Conservation (phyloP, 306 rosid genomes). For the Psophocarpus tetragonolobus region DNA sequence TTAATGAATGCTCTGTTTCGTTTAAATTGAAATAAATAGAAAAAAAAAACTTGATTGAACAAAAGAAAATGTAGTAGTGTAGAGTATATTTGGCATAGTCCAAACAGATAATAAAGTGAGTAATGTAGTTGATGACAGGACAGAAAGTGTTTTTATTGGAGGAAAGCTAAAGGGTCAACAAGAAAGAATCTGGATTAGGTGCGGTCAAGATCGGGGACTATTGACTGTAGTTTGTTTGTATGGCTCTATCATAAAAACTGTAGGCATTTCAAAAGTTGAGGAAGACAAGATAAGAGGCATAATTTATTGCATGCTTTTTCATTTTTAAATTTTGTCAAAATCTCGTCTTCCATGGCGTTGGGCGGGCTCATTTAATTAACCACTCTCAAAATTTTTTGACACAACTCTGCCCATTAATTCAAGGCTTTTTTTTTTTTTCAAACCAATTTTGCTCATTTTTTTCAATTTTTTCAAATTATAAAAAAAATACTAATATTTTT, state of each 20-base stretch:
- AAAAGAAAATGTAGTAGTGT: background rate
- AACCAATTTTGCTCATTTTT: too few species aligned
- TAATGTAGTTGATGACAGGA: background rate
- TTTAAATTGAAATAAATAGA: background rate
- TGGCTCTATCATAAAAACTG: background rate
- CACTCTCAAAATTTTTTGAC: background rate
- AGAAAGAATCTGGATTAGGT: conserved; percentile 9
- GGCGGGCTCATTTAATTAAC: background rate
- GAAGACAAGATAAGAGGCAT: background rate
- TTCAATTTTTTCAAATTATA: too few species aligned
- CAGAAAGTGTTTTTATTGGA: background rate
- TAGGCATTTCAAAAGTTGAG: background rate
- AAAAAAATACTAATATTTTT: too few species aligned
- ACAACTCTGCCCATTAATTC: background rate
- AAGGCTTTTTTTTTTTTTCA: background rate
- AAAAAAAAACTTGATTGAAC: background rate
- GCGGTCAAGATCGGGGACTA: conserved; percentile 25
- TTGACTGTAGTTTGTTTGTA: background rate
- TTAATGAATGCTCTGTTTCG: background rate
- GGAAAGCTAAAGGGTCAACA: background rate
- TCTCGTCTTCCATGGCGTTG: background rate
- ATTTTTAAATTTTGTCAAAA: conserved; percentile 1
- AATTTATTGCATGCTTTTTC: background rate
- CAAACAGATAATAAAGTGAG: background rate
- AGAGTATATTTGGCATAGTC: background rate